Evolutionary conservation across 345 rosid species (phyloP), one percentile per base, ranked within the genome.

Genomic region (Geranium brycei): DNA sequence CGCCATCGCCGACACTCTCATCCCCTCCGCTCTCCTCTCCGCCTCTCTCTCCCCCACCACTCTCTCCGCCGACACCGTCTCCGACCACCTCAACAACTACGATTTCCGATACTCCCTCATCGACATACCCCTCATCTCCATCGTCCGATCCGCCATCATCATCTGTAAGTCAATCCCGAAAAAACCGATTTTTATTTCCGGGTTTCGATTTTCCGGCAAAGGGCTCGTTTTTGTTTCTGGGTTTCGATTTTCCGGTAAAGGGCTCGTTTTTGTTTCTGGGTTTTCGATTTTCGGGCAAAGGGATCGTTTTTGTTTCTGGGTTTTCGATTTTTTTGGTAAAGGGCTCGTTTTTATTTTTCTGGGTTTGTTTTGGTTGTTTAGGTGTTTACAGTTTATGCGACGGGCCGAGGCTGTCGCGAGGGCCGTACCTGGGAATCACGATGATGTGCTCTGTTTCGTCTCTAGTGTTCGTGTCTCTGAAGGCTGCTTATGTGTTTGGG

Each of bases 331-430:
- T 23, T 1, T 1, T n/a, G 28, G 28, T 23, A 23, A 23, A 23
- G 28, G 28, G 28, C 28, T 23, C 28, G 28, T 23, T 23, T 23
- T 23, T 23, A 23, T 41, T 10, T 61, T 40, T 4, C 3, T 15
- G 31, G 17, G 16, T 17, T 38, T 38, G 47, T 57, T 8, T 23
- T 23, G 1, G 28, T 23, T 23, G 28, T 23, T 23, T 62, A 93
- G 97, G 95, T 70, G 95, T 93, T 59, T 93, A 93, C 51, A 80
- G 95, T 18, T 64, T 93, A 1, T 93, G 96, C 58, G 95, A 90
- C 19, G 96, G 95, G 16, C 99, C 95, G 1, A 80, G 79, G 47
- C 69, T 83, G 4, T 87, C 95, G 1, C 70, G 84, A 58, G 97
- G 97, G 18, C 97, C 97, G 4, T 93, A 93, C 68, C 35, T 93